Evolutionary conservation across 495 filamentous ascomycete genomes (phyloP).

Genomic region (Viridothelium virens): DNA sequence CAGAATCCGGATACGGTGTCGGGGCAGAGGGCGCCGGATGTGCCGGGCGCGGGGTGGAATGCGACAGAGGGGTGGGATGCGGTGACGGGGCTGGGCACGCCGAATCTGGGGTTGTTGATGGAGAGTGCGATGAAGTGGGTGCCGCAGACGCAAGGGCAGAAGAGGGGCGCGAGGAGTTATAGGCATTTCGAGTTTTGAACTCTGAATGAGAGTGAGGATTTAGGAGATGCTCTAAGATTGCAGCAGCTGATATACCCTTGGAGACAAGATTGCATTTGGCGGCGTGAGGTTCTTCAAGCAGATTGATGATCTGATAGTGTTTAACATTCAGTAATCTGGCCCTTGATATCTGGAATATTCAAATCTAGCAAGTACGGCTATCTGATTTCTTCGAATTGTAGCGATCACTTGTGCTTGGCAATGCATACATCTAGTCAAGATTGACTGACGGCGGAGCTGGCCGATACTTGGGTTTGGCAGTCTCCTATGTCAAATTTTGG

Average conservation of each 20-base stretch:
- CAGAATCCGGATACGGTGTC: slow-evolving; percentile 44
- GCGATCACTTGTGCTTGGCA: too few species aligned
- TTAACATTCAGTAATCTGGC: neutral
- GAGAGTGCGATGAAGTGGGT: neutral
- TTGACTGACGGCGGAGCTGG: too few species aligned
- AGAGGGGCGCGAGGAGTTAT: neutral
- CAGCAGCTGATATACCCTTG: neutral
- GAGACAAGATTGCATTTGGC: neutral
- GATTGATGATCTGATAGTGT: neutral
- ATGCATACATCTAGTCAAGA: too few species aligned
- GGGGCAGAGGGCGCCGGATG: slow-evolving; percentile 25
- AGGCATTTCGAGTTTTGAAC: neutral
- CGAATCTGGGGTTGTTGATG: slow-evolving; percentile 37
- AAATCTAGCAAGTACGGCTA: too few species aligned
- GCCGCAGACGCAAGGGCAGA: neutral
- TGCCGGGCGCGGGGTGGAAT: slow-evolving; percentile 34
- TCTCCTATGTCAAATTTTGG: too few species aligned
- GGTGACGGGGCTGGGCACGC: slow-evolving; percentile 53
- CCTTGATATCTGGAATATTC: neutral
- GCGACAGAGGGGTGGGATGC: slow-evolving; percentile 55
- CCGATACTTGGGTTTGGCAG: too few species aligned
- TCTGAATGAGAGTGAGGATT: too few species aligned
- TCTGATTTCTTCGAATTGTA: too few species aligned
- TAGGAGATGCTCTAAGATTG: neutral
- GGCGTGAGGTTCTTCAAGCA: too few species aligned